Conservation (phyloP, 768 basidiomycete genomes). For the Trametes cingulata region DNA sequence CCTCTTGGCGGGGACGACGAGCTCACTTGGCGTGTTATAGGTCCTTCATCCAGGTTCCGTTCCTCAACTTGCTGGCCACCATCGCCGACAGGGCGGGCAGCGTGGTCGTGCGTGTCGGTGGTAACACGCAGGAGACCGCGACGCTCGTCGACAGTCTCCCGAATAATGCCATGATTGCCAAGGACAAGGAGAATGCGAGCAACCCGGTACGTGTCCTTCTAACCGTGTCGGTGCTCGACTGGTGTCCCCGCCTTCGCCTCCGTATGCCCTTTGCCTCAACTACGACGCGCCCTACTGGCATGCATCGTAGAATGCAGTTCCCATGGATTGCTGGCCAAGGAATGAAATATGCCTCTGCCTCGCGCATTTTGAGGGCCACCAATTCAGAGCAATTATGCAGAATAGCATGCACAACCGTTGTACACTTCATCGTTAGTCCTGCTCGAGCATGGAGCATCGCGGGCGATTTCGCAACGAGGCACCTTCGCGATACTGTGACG, state of each 20-base stretch:
- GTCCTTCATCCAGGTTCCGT: conserved; percentile 46
- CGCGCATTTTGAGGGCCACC: conserved; percentile 32
- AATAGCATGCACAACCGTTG: neutral
- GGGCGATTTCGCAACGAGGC: conserved; percentile 38
- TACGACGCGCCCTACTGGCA: neutral
- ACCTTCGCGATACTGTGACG: conserved; percentile 31
- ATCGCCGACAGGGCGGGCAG: conserved; percentile 45
- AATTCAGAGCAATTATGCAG: neutral
- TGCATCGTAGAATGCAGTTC: too few relatives aligned
- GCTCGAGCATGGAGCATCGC: neutral
- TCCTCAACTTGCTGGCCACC: conserved; percentile 52
- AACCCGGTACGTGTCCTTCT: conserved; percentile 30
- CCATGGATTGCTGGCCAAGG: too few relatives aligned
- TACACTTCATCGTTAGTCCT: conserved; percentile 21
- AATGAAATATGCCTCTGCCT: neutral
- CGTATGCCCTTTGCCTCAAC: too few relatives aligned
- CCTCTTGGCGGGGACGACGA: conserved; percentile 35
- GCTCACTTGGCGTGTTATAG: conserved; percentile 33
- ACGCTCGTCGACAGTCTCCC: conserved; percentile 50
- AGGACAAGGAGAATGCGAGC: conserved; percentile 41
- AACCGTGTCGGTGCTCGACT: neutral
- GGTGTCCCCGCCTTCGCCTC: neutral
- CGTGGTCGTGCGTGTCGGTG: conserved; percentile 44
- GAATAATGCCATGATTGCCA: conserved; percentile 52
- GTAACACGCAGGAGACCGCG: conserved; percentile 54